A percentile compares a stretch with the other conserved stretches of the same genome.
These are phyloP conservation scores for Tillandsia fasciculata DNA, from an alignment of 176 grass and related monocot genomes.

Conservation along the genomic window DNA sequence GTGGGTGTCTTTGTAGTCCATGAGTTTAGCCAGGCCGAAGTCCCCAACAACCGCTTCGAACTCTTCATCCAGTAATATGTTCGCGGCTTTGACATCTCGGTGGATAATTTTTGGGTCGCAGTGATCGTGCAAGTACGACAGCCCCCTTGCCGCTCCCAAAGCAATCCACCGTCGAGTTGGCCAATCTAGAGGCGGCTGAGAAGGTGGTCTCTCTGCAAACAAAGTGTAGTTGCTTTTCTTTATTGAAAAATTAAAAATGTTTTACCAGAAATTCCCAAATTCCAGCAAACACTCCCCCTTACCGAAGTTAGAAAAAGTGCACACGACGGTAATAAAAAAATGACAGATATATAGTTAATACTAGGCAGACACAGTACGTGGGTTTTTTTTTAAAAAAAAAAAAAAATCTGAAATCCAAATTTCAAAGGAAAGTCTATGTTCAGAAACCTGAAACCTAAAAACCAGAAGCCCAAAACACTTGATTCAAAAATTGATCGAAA, in stretches of 20 bases:
- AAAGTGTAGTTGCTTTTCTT: neutral
- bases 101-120: conserved; percentile 60
- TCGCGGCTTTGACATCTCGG: conserved; percentile 56
- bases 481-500: too few relatives aligned
- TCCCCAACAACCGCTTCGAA: conserved; percentile 52
- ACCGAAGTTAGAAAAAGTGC: too few relatives aligned
- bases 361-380: neutral
- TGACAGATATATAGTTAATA: neutral
- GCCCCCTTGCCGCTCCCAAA: conserved; percentile 46
- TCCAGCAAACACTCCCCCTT: too few relatives aligned
- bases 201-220: conserved; percentile 39
- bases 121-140: conserved; percentile 59
- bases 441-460: too few relatives aligned
- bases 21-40: conserved; percentile 55
- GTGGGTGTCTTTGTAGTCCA: conserved; percentile 54
- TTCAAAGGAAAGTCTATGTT: too few relatives aligned
- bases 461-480: too few relatives aligned
- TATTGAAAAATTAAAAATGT: too few relatives aligned
- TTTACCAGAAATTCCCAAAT: too few relatives aligned
- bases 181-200: conserved; percentile 39
- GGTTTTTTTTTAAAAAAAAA: too few relatives aligned
- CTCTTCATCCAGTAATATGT: conserved; percentile 54
- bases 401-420: too few relatives aligned
- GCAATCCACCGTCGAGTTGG: conserved; percentile 40
- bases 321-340: too few relatives aligned